phyloP scores from a whole-genome alignment of 75 land plant species.

The Isoetes taiwanensis region DNA sequence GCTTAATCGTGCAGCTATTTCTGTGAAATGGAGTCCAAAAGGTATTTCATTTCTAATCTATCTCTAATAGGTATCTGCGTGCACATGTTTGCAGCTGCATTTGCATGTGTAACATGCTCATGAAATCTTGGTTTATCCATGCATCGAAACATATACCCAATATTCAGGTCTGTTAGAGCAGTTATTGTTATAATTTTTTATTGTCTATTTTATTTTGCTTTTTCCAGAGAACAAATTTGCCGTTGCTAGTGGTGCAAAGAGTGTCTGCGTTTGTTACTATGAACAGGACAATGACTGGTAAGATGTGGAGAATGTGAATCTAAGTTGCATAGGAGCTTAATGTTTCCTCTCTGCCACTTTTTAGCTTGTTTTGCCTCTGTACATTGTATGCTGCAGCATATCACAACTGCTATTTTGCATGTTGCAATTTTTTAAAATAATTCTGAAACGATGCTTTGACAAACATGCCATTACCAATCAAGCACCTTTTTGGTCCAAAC shows the following conservation, averaged over 20 bases:
- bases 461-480: too few relatives aligned
- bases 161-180: neutral
- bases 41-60: constrained; percentile 26
- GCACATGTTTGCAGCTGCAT: neutral
- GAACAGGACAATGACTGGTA: constrained; percentile 99
- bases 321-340: neutral
- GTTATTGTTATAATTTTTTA: neutral
- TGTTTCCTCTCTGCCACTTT: neutral
- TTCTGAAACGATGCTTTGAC: too few relatives aligned
- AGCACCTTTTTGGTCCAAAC: too few relatives aligned
- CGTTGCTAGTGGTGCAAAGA: constrained; percentile 99
- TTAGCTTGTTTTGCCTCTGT: neutral
- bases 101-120: neutral
- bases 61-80: neutral
- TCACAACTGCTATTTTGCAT: too few relatives aligned
- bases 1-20: constrained; percentile 94
- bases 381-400: too few relatives aligned
- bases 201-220: neutral
- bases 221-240: constrained; percentile 97
- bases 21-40: constrained; percentile 97
- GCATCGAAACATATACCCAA: neutral
- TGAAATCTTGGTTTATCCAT: neutral
- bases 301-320: too few relatives aligned
- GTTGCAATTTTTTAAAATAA: too few relatives aligned
- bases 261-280: constrained; percentile 96